A percentile compares a stretch with the other conserved stretches of the same genome.
Evolutionary conservation across 73 alveolate species (phyloP).

Genomic region (Tetrahymena malaccensis): DNA sequence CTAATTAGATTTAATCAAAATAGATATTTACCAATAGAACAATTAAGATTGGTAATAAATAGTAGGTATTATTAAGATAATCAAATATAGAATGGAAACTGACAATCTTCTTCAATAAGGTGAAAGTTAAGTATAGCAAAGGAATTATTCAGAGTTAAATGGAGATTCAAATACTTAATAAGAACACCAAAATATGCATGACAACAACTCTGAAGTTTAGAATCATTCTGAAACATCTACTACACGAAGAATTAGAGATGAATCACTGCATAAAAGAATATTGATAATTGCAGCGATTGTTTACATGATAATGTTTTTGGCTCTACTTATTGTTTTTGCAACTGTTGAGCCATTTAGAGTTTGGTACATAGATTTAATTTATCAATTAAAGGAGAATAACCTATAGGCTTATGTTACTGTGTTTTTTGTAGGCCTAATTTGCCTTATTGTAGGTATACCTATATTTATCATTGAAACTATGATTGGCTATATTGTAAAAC

Average conservation of each 20-base stretch:
- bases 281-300: background rate
- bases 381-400: background rate
- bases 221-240: background rate
- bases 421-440: background rate
- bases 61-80: background rate
- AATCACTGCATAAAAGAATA: background rate
- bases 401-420: background rate
- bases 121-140: no score
- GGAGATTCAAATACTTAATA: background rate
- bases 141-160: background rate
- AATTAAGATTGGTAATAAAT: no score
- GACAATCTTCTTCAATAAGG: background rate
- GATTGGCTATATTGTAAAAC: background rate
- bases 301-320: background rate
- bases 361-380: background rate
- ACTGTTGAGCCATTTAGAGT: background rate
- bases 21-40: background rate
- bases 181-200: background rate
- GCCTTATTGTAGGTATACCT: background rate
- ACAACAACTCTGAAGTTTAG: background rate
- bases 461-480: background rate
- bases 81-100: background rate
- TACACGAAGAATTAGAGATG: background rate
- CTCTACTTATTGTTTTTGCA: background rate
- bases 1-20: background rate